Percentiles rank a stretch among this genome's conserved stretches.
Conservation (phyloP, 306 rosid species). For the Prunus salicina region DNA sequence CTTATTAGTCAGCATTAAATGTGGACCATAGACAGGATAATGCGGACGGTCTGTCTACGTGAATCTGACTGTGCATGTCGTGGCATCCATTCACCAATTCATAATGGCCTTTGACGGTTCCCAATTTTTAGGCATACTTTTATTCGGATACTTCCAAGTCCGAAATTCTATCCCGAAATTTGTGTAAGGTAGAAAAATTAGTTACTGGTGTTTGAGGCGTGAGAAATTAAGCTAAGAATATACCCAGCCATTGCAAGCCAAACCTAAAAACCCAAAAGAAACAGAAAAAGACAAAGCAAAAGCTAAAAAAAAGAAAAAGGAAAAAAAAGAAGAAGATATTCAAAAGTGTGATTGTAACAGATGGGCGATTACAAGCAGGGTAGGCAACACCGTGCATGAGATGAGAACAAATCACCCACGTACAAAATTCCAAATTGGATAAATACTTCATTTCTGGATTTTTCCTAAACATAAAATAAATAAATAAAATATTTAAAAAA, state of each 20-base stretch:
- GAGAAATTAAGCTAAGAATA: not conserved
- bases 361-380: not conserved
- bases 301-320: too few species aligned
- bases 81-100: not conserved
- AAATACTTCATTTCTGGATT: not conserved
- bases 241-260: not conserved
- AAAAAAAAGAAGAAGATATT: not conserved
- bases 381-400: not conserved
- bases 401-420: not conserved
- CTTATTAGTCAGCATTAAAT: not conserved
- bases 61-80: conserved; percentile 6
- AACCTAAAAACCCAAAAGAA: too few species aligned
- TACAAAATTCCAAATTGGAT: not conserved
- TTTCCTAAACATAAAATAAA: not conserved
- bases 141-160: not conserved
- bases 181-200: not conserved
- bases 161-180: not conserved
- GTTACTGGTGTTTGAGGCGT: not conserved
- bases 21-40: not conserved
- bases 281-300: too few species aligned
- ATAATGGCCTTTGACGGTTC: not conserved
- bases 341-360: not conserved
- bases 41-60: not conserved
- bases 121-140: not conserved
- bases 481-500: not conserved